Conservation (phyloP, 1,284 basidiomycete species). For the Melampsora larici-populina region DNA sequence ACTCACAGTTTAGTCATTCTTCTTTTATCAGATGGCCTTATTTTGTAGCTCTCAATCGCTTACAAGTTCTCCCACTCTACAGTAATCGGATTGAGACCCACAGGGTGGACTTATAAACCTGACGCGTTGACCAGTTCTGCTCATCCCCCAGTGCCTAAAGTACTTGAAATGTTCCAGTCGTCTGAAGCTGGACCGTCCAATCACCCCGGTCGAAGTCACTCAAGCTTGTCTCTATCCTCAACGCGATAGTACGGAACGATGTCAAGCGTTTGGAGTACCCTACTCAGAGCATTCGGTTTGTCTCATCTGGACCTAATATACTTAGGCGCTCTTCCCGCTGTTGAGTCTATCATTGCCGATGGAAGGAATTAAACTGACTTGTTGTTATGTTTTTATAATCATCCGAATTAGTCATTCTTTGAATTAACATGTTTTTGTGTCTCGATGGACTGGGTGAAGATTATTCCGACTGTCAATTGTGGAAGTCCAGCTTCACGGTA, state of each 20-base stretch:
- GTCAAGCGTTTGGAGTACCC: slow-evolving; percentile 28
- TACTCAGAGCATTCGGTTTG: slow-evolving; percentile 42
- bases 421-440: slow-evolving; percentile 41
- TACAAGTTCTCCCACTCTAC: not conserved
- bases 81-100: slow-evolving; percentile 41
- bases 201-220: not conserved
- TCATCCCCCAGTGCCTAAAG: not conserved
- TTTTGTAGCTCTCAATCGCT: not conserved
- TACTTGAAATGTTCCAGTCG: not conserved
- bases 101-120: slow-evolving; percentile 35
- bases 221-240: slow-evolving; percentile 8
- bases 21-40: not conserved
- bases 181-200: not conserved
- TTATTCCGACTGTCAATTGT: slow-evolving; percentile 38
- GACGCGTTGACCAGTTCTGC: not conserved
- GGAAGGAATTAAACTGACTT: not conserved
- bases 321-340: not conserved
- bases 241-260: not conserved
- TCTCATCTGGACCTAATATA: not conserved
- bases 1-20: slow-evolving; percentile 10
- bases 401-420: slow-evolving; percentile 32
- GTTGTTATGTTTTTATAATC: not conserved
- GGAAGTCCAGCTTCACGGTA: slow-evolving; percentile 32
- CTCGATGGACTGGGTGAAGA: slow-evolving; percentile 33
- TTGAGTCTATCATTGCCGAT: not conserved